phyloP scores from a whole-genome alignment of 2,329 filamentous ascomycete species.

The Fusarium nanum region DNA sequence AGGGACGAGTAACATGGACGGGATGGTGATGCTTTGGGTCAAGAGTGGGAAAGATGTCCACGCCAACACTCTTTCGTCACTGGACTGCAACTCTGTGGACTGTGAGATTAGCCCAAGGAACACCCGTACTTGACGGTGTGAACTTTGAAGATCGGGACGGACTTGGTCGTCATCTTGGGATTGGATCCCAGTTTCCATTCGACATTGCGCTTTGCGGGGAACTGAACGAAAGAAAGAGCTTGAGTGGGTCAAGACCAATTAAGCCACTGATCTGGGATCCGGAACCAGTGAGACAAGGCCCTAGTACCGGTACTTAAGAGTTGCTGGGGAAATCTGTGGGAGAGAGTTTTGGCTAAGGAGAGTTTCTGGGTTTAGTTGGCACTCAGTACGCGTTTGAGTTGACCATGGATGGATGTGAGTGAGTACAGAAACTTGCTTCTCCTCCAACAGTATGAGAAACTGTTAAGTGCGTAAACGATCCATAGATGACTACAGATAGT shows the following conservation, averaged over 20 bases:
- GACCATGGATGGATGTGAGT: not conserved
- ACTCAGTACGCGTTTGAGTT: not conserved
- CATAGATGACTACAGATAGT: not conserved
- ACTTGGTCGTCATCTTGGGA: constrained; percentile 32
- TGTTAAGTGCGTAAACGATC: not conserved
- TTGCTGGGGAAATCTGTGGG: constrained; percentile 5
- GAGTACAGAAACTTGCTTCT: not conserved
- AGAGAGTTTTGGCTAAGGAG: constrained; percentile 20
- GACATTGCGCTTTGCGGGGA: constrained; percentile 42
- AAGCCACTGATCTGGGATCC: constrained; percentile 43
- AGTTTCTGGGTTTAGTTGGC: not conserved
- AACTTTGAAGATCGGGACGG: constrained; percentile 47
- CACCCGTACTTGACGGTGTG: constrained; percentile 45
- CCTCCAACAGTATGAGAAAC: not conserved
- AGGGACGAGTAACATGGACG: constrained; percentile 42
- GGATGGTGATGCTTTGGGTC: constrained; percentile 21
- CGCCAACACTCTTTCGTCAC: constrained; percentile 39
- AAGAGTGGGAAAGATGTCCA: constrained; percentile 15
- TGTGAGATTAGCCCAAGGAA: constrained; percentile 37
- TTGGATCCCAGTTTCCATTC: constrained; percentile 19
- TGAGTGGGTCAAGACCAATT: constrained; percentile 37
- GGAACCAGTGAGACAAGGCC: constrained; percentile 36
- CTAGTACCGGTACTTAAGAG: constrained; percentile 22
- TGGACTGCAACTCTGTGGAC: constrained; percentile 34
- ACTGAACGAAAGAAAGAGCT: constrained; percentile 17